Evolutionary conservation across 371 early-diverging fungal species (phyloP), one percentile per base, ranked within the genome.

Genomic region (Apophysomyces elegans): DNA sequence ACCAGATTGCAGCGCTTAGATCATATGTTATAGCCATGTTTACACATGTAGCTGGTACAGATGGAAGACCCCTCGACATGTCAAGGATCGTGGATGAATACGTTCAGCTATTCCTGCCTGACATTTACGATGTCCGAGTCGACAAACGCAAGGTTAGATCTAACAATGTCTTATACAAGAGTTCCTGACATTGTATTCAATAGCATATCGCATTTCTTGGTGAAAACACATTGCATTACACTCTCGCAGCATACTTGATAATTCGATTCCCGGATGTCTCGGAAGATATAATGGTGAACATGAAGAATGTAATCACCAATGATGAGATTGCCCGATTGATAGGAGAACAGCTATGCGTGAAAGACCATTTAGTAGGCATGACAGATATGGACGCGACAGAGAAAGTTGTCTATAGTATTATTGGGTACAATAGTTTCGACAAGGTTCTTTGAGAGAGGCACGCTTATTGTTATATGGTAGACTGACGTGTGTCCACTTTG

Each of bases 191-290:
- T n/a, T 47, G n/a, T 13, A 47, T 7, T n/a, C 47, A 14, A 47
- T 18, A 47, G 47, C 47, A 47, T 47, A 18, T 18, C 18, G 47
- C 47, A 18, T 47, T 47, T 47, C 47, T 47, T 18, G 47, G 47
- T n/a, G 47, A 47, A 47, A 47, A 47, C 47, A 47, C 47, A 4
- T 16, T 47, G 1, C 47, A 47, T 47, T 18, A 47, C 47, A n/a
- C 47, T 18, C 7, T 47, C 16, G 47, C 47, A 47, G 47, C 47
- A 47, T 47, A 47, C 47, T 47, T 47, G 18, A 47, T 47, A 16
- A 18, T 47, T n/a, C 47, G 47, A 18, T 47, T n/a, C n/a, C 47
- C 47, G 0, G 18, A 47, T 5, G 47, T 47, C 5, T 47, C 47
- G 1, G 47, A 47, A 47, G 47, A 47, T 14, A 18, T 47, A 9